Evolutionary conservation across 192 early-diverging fungal species (phyloP), one percentile per base, ranked within the genome.

Genomic region (Radiomyces spectabilis): DNA sequence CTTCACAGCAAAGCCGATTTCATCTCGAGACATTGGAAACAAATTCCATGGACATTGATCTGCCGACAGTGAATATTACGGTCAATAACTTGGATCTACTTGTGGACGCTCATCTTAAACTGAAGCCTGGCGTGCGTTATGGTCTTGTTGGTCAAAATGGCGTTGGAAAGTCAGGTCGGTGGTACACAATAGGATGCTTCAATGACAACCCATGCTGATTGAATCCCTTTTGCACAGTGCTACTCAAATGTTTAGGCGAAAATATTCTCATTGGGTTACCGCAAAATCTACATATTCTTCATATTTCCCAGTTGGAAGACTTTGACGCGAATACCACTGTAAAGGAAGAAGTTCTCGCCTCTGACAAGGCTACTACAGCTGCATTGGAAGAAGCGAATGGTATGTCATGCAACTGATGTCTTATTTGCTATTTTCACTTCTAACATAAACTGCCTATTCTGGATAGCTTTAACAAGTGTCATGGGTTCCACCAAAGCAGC

Each of bases 1-100:
- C 71, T 39, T 86, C 86, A 2, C 87, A 90, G 58, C 84, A 86
- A 55, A 89, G 87, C 41, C 82, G 93, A 22, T 95, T 93, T 71
- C 85, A 95, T 60, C 69, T 62, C 7, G 89, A 92, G 59, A 92
- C 93, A 0, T 43, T 92, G 1, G 81, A 84, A 18, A 86, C 89
- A 2, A 57, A 85, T 4, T 83, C 82, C 29, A 91, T 85, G 67
- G 89, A 95, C 35, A 76, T 91, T 5, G 85, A 89, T 63, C 75
- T 90, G 10, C 83, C 80, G 53, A 74, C 71, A 3, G 89, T 96
- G 41, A 87, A 88, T 61, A 73, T 96, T 25, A 75, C 74, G 7
- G 71, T 96, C 37, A 78, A 77, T n/a, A 78, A 79, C 22, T 50
- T 43, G 10, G 79, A 86, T 26, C 56, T 97, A 13, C 77, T 97